Evolutionary conservation across 352 stramenopile species (phyloP).

Genomic region (Peronospora tabacina): DNA sequence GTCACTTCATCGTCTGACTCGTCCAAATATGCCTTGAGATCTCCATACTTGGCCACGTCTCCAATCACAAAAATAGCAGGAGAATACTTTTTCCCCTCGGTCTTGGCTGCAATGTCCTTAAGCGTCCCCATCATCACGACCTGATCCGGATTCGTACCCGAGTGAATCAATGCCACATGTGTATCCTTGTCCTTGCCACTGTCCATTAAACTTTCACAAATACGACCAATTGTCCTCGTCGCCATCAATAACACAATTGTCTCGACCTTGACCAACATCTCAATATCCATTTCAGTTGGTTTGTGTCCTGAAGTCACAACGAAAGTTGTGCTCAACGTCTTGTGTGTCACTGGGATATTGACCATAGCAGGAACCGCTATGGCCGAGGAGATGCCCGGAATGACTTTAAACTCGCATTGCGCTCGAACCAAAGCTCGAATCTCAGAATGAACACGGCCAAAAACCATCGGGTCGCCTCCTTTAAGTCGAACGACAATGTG

Average conservation of each 20-base stretch:
- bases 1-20: conserved; percentile 32
- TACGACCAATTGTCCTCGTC: conserved; percentile 42
- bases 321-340: conserved; percentile 53
- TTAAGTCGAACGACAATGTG: conserved; percentile 64
- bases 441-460: conserved; percentile 17
- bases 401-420: no score
- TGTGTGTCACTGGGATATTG: conserved; percentile 64
- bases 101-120: conserved; percentile 40
- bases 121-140: conserved; percentile 44
- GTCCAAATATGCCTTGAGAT: conserved; percentile 48
- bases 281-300: conserved; percentile 59
- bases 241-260: conserved; percentile 57
- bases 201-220: conserved; percentile 39
- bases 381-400: conserved; percentile 42
- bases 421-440: no score
- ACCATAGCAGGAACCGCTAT: conserved; percentile 49
- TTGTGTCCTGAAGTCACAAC: conserved; percentile 65
- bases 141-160: conserved; percentile 50
- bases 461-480: conserved; percentile 66
- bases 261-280: conserved; percentile 36
- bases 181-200: conserved; percentile 32
- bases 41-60: conserved; percentile 47
- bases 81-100: conserved; percentile 51
- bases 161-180: conserved; percentile 55
- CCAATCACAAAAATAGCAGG: conserved; percentile 64